Base-by-base conservation (phyloP, 2,329 filamentous ascomycete genomes). In the Cladosporium sp. region DNA sequence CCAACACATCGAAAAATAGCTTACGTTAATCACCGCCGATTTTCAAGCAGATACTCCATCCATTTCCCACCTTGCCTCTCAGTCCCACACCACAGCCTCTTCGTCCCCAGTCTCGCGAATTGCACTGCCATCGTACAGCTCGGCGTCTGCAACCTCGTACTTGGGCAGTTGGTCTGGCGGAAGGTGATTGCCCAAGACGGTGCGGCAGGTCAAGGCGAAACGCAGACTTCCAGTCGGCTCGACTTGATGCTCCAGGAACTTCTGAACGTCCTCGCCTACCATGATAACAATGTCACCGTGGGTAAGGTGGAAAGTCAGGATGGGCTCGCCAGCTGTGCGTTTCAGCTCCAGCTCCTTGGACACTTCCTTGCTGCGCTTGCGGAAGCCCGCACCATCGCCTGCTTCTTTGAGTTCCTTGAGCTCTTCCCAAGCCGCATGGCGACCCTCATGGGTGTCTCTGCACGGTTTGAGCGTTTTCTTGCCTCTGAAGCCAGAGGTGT, bases 261-360 rank as follows among this genome's bases (percentile, higher is more conserved):
- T 79, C 69, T 91, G 89, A 14, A 91, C 84, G 0, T 78, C 76
- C 0, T 77, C 77, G 0, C 87, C 88, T 68, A 88, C 83, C 87
- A 90, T 90, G 21, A 89, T 77, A 2, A 87, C 81, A 13, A 90
- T 83, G 71, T 90, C 88, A 0, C 88, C 88, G 72, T 91, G 88
- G 8, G 81, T 79, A 3, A 91, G 76, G 1, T 78, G 76, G 71
- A 87, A 73, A 1, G 75, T 78, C 16, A 86, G 76, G 11, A 77
- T 63, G 25, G 72, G 53, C 68, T 74, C 51, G 68, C 76, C 74
- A 3, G 75, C 74, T n/a, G 66, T 76, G 32, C 71, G 71, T 1
- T 73, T 71, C 2, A 80, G 64, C 0, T 70, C 71, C 1, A 83
- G 67, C n/a, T 81, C 73, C n/a, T 72, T 74, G 0, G 78, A 75